phyloP scores from a whole-genome alignment of 345 rosid genomes.

The Hevea brasiliensis region DNA sequence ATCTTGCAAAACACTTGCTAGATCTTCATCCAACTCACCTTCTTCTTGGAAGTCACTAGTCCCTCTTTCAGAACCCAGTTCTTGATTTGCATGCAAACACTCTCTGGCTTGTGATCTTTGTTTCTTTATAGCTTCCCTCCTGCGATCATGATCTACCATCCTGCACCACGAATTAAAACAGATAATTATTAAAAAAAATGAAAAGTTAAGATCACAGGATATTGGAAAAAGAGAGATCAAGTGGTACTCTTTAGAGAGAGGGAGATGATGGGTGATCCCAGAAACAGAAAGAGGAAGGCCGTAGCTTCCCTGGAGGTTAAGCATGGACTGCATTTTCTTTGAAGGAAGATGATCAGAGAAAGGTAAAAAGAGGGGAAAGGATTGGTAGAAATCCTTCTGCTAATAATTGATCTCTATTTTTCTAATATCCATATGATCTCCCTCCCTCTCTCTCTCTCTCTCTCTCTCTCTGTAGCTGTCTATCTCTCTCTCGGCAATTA shows the following conservation, averaged over 20 bases:
- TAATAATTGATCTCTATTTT: too few relatives aligned
- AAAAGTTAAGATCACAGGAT: not conserved
- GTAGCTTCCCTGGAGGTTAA: slow-evolving; percentile 42
- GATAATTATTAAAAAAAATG: not conserved
- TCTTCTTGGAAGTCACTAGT: slow-evolving; percentile 18
- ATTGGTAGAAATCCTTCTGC: too few relatives aligned
- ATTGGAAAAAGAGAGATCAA: not conserved
- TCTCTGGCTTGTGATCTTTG: slow-evolving; percentile 24
- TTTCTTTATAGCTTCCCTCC: slow-evolving; percentile 48
- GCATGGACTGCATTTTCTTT: slow-evolving; percentile 43
- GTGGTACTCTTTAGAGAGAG: slow-evolving; percentile 44
- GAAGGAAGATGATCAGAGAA: not conserved
- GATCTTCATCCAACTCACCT: slow-evolving; percentile 37
- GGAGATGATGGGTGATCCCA: slow-evolving; percentile 38
- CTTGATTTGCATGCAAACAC: slow-evolving; percentile 26
- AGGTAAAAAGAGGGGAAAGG: not conserved
- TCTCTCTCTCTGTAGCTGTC: too few relatives aligned
- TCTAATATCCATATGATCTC: too few relatives aligned
- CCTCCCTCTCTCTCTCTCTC: too few relatives aligned
- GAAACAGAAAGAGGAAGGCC: slow-evolving; percentile 56
- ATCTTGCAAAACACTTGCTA: slow-evolving; percentile 37
- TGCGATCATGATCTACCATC: slow-evolving; percentile 57
- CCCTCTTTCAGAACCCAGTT: slow-evolving; percentile 23
- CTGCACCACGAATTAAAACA: slow-evolving; percentile 18
- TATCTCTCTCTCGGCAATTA: too few relatives aligned